A percentile compares a stretch with the other conserved stretches of the same genome.
phyloP scores from a whole-genome alignment of 352 stramenopile species.

The Phytophthora pinifolia region DNA sequence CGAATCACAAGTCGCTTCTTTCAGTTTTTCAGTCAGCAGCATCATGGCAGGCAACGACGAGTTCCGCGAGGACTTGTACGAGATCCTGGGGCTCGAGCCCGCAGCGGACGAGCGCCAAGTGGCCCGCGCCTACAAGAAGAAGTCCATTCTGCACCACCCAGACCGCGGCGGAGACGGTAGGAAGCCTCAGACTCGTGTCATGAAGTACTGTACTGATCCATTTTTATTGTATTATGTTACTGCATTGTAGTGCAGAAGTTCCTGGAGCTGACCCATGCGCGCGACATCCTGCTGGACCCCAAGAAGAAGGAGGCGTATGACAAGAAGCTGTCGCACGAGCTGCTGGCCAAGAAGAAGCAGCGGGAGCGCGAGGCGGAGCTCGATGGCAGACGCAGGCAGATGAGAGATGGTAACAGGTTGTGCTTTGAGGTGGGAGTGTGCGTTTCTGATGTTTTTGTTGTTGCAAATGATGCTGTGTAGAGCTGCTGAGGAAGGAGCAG shows the following conservation, averaged over 20 bases:
- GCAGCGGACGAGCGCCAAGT: conserved; percentile 67
- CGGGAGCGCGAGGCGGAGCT: conserved; percentile 63
- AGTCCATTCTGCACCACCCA: conserved; percentile 74
- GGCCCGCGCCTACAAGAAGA: conserved; percentile 83
- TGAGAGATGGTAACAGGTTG: conserved; percentile 53
- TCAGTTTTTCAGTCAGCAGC: neutral
- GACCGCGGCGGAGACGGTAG: conserved; percentile 81
- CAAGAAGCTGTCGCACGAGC: conserved; percentile 65
- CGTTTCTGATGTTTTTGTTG: too few species aligned
- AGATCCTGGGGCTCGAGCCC: conserved; percentile 70
- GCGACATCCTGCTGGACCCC: conserved; percentile 73
- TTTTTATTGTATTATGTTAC: too few species aligned
- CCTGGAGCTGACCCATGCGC: conserved; percentile 74
- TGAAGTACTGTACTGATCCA: too few species aligned
- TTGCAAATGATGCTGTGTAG: conserved; percentile 38
- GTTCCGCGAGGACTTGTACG: conserved; percentile 65
- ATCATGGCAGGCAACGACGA: conserved; percentile 35
- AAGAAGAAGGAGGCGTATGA: conserved; percentile 85
- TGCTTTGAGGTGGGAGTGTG: neutral
- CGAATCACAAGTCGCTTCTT: conserved; percentile 17
- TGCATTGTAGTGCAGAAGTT: conserved; percentile 78
- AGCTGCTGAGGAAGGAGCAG: conserved; percentile 65
- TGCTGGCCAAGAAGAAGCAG: conserved; percentile 68
- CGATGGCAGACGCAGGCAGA: conserved; percentile 54
- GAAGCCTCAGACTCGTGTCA: too few species aligned